These are phyloP conservation scores for Aureoboletus auriporus DNA, from an alignment of 768 basidiomycete genomes.

Conservation along the genomic window DNA sequence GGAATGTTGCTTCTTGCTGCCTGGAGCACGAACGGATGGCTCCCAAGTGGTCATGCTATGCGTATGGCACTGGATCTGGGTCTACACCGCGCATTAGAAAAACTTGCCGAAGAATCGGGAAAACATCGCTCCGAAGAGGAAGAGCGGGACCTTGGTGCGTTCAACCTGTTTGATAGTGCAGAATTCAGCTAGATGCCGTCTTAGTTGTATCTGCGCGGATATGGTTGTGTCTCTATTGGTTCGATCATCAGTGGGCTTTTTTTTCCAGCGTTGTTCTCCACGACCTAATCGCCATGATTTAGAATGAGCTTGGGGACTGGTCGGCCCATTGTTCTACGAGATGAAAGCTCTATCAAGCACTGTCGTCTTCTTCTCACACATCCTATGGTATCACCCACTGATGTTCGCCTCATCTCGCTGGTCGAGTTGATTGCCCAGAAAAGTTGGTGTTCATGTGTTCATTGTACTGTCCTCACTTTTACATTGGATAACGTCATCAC, in stretches of 20 bases:
- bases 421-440: slow-evolving; percentile 91
- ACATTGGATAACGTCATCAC: slow-evolving; percentile 2
- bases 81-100: slow-evolving; percentile 88
- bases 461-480: neutral
- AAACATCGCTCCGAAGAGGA: slow-evolving; percentile 74
- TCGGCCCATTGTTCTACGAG: slow-evolving; percentile 83
- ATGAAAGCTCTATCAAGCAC: slow-evolving; percentile 82
- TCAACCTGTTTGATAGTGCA: neutral
- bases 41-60: slow-evolving; percentile 94
- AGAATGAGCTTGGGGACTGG: slow-evolving; percentile 93
- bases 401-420: slow-evolving; percentile 81
- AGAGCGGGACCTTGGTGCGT: slow-evolving; percentile 79
- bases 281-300: slow-evolving; percentile 12
- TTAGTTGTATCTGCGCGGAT: slow-evolving; percentile 88
- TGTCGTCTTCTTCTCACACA: slow-evolving; percentile 80
- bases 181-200: slow-evolving; percentile 3
- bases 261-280: neutral
- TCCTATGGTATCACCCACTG: slow-evolving; percentile 85
- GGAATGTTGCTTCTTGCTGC: slow-evolving; percentile 91
- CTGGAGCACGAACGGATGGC: slow-evolving; percentile 93
- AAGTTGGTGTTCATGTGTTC: slow-evolving; percentile 49
- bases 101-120: slow-evolving; percentile 68
- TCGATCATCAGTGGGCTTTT: slow-evolving; percentile 81
- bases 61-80: slow-evolving; percentile 95
- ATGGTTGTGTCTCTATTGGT: slow-evolving; percentile 94